Evolutionary conservation across 371 early-diverging fungal genomes (phyloP).

Genomic region (Parasitella parasitica): DNA sequence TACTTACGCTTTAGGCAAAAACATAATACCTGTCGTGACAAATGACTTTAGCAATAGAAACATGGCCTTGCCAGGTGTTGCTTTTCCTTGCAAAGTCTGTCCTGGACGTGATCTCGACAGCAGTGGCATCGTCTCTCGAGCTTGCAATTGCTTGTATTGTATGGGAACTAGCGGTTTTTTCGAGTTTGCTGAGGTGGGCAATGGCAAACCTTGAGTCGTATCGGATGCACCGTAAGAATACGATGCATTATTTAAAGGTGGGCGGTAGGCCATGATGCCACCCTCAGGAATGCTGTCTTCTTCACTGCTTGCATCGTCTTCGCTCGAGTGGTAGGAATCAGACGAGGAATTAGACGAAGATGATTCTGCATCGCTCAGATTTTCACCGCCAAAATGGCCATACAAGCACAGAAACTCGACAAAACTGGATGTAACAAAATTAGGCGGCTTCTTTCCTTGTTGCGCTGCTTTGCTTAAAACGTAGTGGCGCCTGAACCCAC

Average conservation of each 20-base stretch:
- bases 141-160: slow-evolving; percentile 36
- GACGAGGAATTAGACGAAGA: slow-evolving; percentile 45
- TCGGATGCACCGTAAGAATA: slow-evolving; percentile 22
- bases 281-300: slow-evolving; percentile 35
- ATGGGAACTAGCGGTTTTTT: slow-evolving; percentile 21
- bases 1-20: slow-evolving; percentile 70
- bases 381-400: slow-evolving; percentile 95
- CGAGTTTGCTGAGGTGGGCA: background rate
- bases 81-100: slow-evolving; percentile 64
- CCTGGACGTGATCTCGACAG: slow-evolving; percentile 51
- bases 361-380: slow-evolving; percentile 79
- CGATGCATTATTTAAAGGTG: slow-evolving; percentile 27
- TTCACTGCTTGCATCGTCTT: slow-evolving; percentile 7
- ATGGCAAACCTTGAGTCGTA: slow-evolving; percentile 5
- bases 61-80: slow-evolving; percentile 78
- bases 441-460: slow-evolving; percentile 67
- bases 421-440: slow-evolving; percentile 84
- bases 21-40: slow-evolving; percentile 88
- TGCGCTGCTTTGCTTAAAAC: slow-evolving; percentile 70
- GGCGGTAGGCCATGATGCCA: slow-evolving; percentile 30
- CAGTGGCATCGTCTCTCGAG: slow-evolving; percentile 57
- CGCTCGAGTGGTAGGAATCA: slow-evolving; percentile 25
- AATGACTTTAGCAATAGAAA: slow-evolving; percentile 85
- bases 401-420: slow-evolving; percentile 92
- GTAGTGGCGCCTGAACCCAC: slow-evolving; percentile 88